Evolutionary conservation across 768 basidiomycete genomes (phyloP).

Genomic region (Termitomyces sp.): DNA sequence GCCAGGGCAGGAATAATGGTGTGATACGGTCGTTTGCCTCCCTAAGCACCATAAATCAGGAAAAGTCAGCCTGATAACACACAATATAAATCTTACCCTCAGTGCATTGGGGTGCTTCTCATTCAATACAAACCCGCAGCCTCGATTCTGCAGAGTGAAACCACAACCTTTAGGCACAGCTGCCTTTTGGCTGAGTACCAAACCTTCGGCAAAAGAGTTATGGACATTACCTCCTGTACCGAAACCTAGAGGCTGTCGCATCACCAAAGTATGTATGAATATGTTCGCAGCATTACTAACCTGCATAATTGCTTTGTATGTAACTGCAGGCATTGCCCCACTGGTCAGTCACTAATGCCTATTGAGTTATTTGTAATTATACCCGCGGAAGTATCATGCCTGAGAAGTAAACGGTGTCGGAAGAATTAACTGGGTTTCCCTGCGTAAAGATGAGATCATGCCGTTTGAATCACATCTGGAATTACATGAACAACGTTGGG

Average conservation of each 20-base stretch:
- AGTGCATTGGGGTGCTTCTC: constrained; percentile 84
- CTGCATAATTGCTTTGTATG: constrained; percentile 86
- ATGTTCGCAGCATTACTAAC: constrained; percentile 27
- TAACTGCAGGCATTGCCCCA: constrained; percentile 90
- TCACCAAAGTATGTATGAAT: not conserved
- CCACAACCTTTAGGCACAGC: constrained; percentile 94
- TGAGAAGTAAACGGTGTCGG: constrained; percentile 94
- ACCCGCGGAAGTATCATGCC: constrained; percentile 30
- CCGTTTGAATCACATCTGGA: not conserved
- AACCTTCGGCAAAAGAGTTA: not conserved
- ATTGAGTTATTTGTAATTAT: not conserved
- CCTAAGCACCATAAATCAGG: constrained; percentile 30
- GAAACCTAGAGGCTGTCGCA: constrained; percentile 50
- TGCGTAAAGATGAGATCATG: constrained; percentile 21
- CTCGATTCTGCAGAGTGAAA: constrained; percentile 95
- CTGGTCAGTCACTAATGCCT: constrained; percentile 65
- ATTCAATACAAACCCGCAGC: constrained; percentile 74
- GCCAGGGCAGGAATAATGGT: constrained; percentile 94
- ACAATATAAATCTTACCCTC: constrained; percentile 38
- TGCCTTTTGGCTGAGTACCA: constrained; percentile 18
- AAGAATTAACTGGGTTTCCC: constrained; percentile 80
- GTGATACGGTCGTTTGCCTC: constrained; percentile 82
- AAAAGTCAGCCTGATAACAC: not conserved
- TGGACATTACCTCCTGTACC: constrained; percentile 69
- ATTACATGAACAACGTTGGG: constrained; percentile 63